Percentiles rank a stretch among this genome's conserved stretches.
Evolutionary conservation across 108 stramenopile genomes (phyloP).

Genomic region (Stephanodiscus minutulus): DNA sequence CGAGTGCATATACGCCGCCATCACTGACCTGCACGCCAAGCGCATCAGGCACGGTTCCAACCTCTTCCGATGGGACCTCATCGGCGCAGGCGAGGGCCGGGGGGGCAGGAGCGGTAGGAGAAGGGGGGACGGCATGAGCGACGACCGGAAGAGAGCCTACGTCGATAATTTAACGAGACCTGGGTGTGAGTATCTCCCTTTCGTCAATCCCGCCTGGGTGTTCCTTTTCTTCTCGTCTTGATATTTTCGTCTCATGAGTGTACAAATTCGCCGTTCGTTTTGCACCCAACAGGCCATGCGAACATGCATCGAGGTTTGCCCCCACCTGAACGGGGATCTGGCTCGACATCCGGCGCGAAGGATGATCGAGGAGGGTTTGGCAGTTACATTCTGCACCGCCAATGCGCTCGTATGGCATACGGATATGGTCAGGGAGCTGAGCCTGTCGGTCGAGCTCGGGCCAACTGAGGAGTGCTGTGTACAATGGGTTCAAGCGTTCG

Average conservation of each 20-base stretch:
- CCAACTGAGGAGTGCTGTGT: constrained; percentile 33
- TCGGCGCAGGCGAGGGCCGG: constrained; percentile 42
- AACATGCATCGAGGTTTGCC: constrained; percentile 44
- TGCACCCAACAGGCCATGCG: constrained; percentile 21
- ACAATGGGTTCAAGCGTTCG: constrained; percentile 45
- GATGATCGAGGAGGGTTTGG: constrained; percentile 48
- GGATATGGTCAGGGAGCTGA: constrained; percentile 31
- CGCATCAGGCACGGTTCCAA: constrained; percentile 41
- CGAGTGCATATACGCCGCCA: constrained; percentile 34
- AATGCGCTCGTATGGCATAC: constrained; percentile 38
- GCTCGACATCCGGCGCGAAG: constrained; percentile 37
- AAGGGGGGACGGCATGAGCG: constrained; percentile 31
- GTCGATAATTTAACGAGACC: constrained; percentile 40
- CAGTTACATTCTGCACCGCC: constrained; percentile 42
- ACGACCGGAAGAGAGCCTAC: constrained; percentile 30
- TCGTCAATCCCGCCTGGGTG: neutral
- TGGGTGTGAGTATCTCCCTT: constrained; percentile 13
- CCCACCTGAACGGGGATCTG: constrained; percentile 35
- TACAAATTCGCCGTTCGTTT: neutral
- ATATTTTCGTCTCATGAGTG: neutral
- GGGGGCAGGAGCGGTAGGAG: constrained; percentile 17
- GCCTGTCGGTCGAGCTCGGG: constrained; percentile 29
- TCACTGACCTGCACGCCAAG: constrained; percentile 45
- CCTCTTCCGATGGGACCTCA: constrained; percentile 40
- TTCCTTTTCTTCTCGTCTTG: neutral